Conservation (phyloP, 352 stramenopile genomes). For the Phytophthora tubulina region DNA sequence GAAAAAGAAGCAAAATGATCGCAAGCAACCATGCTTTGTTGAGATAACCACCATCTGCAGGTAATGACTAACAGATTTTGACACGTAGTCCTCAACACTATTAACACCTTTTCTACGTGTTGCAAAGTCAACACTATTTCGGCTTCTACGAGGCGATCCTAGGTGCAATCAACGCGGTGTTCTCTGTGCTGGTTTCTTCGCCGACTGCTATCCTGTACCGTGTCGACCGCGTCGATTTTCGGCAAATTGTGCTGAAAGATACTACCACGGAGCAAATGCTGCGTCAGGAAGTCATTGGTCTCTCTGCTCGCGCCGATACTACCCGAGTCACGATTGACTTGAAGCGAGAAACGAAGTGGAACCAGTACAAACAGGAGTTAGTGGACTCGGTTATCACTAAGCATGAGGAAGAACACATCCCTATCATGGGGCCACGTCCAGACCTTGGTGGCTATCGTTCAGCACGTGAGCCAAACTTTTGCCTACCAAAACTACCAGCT, state of each 20-base stretch:
- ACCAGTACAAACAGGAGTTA: conserved; percentile 61
- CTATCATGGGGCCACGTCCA: conserved; percentile 52
- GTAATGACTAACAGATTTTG: conserved; percentile 23
- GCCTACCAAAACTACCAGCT: conserved; percentile 27
- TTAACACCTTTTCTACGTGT: background rate
- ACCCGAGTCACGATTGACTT: conserved; percentile 59
- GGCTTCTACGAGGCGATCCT: conserved; percentile 65
- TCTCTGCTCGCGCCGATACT: conserved; percentile 52
- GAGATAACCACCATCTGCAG: conserved; percentile 68
- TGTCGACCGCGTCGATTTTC: conserved; percentile 75
- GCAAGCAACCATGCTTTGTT: conserved; percentile 51
- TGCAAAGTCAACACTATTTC: conserved; percentile 65
- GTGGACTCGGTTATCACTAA: conserved; percentile 46
- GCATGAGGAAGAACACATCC: conserved; percentile 50
- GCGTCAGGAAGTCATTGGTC: conserved; percentile 47
- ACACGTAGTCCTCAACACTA: background rate
- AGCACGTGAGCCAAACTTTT: conserved; percentile 35
- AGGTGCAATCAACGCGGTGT: conserved; percentile 49
- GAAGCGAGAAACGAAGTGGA: conserved; percentile 55
- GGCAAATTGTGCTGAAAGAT: conserved; percentile 73
- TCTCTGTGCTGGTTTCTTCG: conserved; percentile 72
- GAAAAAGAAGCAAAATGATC: conserved; percentile 10
- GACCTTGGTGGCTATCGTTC: conserved; percentile 30
- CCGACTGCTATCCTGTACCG: conserved; percentile 69
- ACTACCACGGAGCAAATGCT: conserved; percentile 54